A percentile compares a stretch with the other conserved stretches of the same genome.
These are phyloP conservation scores for Panaeolus cyanescens DNA, from an alignment of 768 basidiomycete species.

Conservation along the genomic window DNA sequence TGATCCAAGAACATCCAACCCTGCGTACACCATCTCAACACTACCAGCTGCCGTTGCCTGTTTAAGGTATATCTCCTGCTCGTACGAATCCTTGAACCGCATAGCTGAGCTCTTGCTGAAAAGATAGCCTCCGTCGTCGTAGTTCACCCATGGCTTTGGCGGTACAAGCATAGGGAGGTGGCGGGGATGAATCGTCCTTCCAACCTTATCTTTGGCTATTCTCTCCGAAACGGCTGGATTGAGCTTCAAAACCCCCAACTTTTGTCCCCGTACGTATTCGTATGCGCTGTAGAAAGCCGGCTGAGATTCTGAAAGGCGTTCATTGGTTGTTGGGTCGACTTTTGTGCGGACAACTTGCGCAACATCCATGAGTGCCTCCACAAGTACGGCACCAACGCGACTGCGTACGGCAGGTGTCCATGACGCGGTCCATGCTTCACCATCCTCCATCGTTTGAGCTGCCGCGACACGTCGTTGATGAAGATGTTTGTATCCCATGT, in stretches of 20 bases:
- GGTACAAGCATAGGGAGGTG: constrained; percentile 95
- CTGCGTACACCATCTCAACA: constrained; percentile 84
- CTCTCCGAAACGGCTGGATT: constrained; percentile 80
- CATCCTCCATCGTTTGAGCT: constrained; percentile 62
- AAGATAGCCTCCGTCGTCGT: constrained; percentile 82
- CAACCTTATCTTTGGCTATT: constrained; percentile 72
- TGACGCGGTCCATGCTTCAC: constrained; percentile 72
- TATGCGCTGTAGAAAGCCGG: constrained; percentile 92
- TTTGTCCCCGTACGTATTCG: constrained; percentile 91
- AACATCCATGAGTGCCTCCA: constrained; percentile 83
- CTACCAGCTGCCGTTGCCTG: constrained; percentile 74
- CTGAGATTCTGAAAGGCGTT: constrained; percentile 75
- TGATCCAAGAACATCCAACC: constrained; percentile 85
- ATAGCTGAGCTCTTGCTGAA: constrained; percentile 77
- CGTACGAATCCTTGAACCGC: constrained; percentile 90
- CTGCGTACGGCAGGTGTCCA: constrained; percentile 84
- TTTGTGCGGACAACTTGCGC: constrained; percentile 72
- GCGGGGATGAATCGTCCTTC: constrained; percentile 82
- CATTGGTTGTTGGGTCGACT: constrained; percentile 57
- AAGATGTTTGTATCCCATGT: constrained; percentile 60
- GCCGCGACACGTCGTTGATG: constrained; percentile 67
- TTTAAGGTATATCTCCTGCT: constrained; percentile 79
- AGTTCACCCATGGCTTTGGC: constrained; percentile 83
- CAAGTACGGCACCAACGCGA: constrained; percentile 78
- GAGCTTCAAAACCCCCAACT: constrained; percentile 88